Evolutionary conservation across 2,329 filamentous ascomycete species (phyloP), one percentile per base, ranked within the genome.

Genomic region (Beauveria bassiana): DNA sequence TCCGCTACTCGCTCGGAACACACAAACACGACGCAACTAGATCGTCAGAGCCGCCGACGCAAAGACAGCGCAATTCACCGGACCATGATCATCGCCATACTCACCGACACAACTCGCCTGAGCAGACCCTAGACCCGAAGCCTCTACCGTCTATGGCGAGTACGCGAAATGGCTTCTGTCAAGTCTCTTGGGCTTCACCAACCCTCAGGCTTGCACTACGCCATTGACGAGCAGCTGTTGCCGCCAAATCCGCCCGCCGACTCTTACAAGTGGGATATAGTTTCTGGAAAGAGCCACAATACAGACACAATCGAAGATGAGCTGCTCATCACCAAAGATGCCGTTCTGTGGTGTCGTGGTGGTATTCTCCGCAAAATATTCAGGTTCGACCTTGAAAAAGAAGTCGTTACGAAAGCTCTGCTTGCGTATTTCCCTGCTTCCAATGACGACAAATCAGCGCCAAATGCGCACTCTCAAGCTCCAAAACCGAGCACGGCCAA

Each of bases 141-240:
- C 59, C 26, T 26, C 28, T n/a, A 34, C 42, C 22, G 50, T 70
- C 62, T 69, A 75, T 76, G 73, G 73, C 70, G 68, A 67, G 64
- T 65, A 61, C 60, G 56, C 68, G 69, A 67, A 58, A 99, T 99
- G 96, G 93, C 93, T 68, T 87, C 89, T 72, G 86, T 97, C 76
- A 90, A 86, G 74, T 97, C 93, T 66, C 84, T 97, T 70, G 95
- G 95, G 74, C 81, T 96, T 71, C 93, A 98, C 79, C 87, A 89
- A 77, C 93, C 96, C 64, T 85, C 89, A 64, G 92, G 89, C 66
- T 81, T 98, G 65, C 86, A 85, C 64, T 91, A 95, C 78, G 86
- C 96, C 65, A 83, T 96, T 67, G 82, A 87, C 67, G 93, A 98
- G 74, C 83, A 86, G 62, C 82, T 96, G 46, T 79, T 98, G 2